These are phyloP conservation scores for Seiridium unicorne DNA, from an alignment of 2,329 filamentous ascomycete species.

Conservation along the genomic window DNA sequence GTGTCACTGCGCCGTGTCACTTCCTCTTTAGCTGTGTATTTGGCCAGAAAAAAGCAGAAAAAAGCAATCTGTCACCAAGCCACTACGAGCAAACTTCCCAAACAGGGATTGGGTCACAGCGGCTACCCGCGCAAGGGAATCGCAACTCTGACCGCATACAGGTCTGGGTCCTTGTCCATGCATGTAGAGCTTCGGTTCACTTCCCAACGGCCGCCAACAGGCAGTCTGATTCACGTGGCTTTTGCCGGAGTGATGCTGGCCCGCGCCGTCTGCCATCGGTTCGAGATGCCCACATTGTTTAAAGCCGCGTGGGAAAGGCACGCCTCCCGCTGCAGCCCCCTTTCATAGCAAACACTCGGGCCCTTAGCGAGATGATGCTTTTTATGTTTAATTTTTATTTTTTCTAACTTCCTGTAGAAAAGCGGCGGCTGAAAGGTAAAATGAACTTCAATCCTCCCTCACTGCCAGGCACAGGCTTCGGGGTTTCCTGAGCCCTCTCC, in stretches of 20 bases:
- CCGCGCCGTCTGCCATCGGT: not conserved
- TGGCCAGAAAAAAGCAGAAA: not conserved
- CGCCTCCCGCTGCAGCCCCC: not conserved
- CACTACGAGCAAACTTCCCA: slow-evolving; percentile 5
- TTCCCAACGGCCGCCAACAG: slow-evolving; percentile 1
- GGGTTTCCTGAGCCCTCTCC: no score
- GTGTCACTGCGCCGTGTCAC: not conserved
- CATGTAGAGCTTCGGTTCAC: not conserved
- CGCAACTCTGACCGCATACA: not conserved
- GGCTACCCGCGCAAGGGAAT: not conserved
- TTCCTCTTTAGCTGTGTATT: not conserved
- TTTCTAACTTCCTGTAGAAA: not conserved
- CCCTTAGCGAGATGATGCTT: not conserved
- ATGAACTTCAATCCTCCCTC: not conserved
- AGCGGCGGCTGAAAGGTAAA: slow-evolving; percentile 3
- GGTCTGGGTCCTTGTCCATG: not conserved
- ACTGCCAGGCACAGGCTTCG: no score
- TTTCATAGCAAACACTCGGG: not conserved
- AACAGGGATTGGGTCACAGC: not conserved
- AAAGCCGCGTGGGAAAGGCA: not conserved
- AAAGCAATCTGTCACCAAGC: slow-evolving; percentile 1
- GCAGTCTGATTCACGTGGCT: slow-evolving; percentile 5
- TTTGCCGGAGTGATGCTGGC: not conserved
- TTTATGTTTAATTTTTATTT: not conserved
- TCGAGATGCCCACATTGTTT: not conserved